Base-by-base conservation (phyloP, 805 yeast genomes). In the Diddensiella transvaalensis region DNA sequence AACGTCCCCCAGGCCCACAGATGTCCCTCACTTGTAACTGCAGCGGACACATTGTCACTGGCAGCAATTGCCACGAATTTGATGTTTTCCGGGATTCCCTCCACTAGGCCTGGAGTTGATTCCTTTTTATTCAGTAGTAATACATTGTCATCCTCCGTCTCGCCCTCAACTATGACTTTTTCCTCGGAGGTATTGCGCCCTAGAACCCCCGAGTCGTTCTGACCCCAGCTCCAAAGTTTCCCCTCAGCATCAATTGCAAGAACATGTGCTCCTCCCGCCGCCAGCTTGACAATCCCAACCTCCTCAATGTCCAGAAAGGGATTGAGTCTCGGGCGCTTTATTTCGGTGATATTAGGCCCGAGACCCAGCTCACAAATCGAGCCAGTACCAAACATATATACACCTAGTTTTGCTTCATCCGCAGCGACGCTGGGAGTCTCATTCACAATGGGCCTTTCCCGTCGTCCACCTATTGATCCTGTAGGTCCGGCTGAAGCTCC, bases 1-100 rank as follows among this genome's bases (percentile, higher is more conserved):
- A 93, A 93, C 18, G 96, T 87, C 33, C 99, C 99, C 98, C 99
- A 93, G 0, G 97, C 95, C 66, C 83, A 93, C 6, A 95, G 89
- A 35, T 85, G 87, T 32, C 99, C 98, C 46, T 80, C 82, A 41
- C 79, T 83, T 35, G 83, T 77, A 49, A 93, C 68, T 2, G 82
- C 87, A 15, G 91, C 90, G 36, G 96, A 85, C 51, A 91, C 70
- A 60, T 89, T 91, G 65, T 93, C 99, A 6, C 97, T 85, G 3
- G 98, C 97, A 13, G 88, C 89, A 35, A 91, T 65, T 62, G 85
- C 93, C 19, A 87, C 86, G 44, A 91, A 80, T 47, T 76, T 78
- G 15, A 70, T 63, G 42, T 74, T 77, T 15, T 52, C 60, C 5
- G 63, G 68, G 37, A 95, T 87, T 2, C 77, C 78, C 53, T 80